Base-by-base conservation (phyloP, 352 stramenopile genomes). In the Globisporangium heterothallicum region DNA sequence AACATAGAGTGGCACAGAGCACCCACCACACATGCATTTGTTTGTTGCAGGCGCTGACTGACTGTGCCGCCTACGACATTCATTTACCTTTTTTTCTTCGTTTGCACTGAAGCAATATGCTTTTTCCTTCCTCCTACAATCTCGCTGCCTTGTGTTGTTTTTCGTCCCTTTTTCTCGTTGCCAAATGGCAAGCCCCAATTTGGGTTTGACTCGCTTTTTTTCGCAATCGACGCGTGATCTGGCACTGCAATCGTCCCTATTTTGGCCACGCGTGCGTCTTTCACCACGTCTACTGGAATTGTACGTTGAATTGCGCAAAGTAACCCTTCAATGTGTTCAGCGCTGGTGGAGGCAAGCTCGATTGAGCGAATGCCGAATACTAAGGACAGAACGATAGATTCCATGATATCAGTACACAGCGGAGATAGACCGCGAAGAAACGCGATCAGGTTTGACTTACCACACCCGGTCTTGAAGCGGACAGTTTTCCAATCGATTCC, bases 401-500 rank as follows among this genome's bases (percentile, higher is more conserved):
- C n/a, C 0, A 8, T 22, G 9, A 43, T 34, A 38, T 29, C 9
- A 44, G 18, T 7, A 49, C 18, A 50, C 10, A n/a, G n/a, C n/a
- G n/a, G n/a, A n/a, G n/a, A n/a, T n/a, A n/a, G n/a, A n/a, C n/a
- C n/a, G n/a, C n/a, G n/a, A 19, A 27, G 21, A 40, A 3, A 36
- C 22, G 27, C 13, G 4, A 36, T 13, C 16, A 38, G 32, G 12
- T 16, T 4, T 8, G 32, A 79, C 72, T 63, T 53, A 92, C 81
- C 73, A 86, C 72, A 27, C 75, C 78, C 41, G 80, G 76, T 56
- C 71, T 72, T 38, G 76, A 63, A 14, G 64, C 74, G n/a, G 81
- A 87, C 13, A 89, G 54, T 60, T 86, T 84, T 7, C 74, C 64
- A 13, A 92, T 66, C 14, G 70, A 86, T 29, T 86, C 74, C 4